Base-by-base conservation (phyloP, 805 yeast species). In the Kodamaea kakaduensis region DNA sequence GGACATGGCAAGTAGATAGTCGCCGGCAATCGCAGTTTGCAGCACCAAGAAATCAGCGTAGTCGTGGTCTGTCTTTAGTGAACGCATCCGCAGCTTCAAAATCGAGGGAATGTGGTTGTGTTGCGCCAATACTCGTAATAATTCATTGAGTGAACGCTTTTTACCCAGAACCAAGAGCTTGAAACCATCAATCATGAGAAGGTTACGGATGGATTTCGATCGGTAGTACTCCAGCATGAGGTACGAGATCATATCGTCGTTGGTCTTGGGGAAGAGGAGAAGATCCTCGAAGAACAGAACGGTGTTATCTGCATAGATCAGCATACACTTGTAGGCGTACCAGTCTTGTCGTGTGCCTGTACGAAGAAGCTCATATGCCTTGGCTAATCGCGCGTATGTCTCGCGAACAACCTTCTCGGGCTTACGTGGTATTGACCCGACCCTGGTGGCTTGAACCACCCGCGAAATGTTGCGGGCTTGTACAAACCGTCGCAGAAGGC, bases 1-100 rank as follows among this genome's bases (percentile, higher is more conserved):
- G 22, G 57, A 44, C 8, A 50, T 25, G 3, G 58, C 59, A 6
- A 54, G 32, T 8, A 56, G 24, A 9, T 45, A 45, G 6, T 56
- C 59, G 3, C 61, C 61, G 9, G 43, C 38, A 3, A 35, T 12
- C 4, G 41, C 38, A 2, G 58, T 38, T 27, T 46, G 53, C 2
- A 25, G 23, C 1, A 55, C 37, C 7, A 58, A 18, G 16, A 43
- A 17, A 21, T 44, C 47, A 14, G 40, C 52, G 8, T 35, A 33
- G 2, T 21, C 20, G 20, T n/a, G 5, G 6, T 9, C 14, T 1
- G 23, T 17, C 21, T 4, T 17, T 5, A 34, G 8, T 3, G 16
- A 16, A 4, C 9, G 16, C 14, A 17, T 9, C 12, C 25, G 12
- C 5, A 16, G n/a, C 15, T 9, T 16, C 14, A 36, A 21, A 6